Evolutionary conservation across 257 asterid species (phyloP), one percentile per base, ranked within the genome.

Genomic region (Solanum pennellii): DNA sequence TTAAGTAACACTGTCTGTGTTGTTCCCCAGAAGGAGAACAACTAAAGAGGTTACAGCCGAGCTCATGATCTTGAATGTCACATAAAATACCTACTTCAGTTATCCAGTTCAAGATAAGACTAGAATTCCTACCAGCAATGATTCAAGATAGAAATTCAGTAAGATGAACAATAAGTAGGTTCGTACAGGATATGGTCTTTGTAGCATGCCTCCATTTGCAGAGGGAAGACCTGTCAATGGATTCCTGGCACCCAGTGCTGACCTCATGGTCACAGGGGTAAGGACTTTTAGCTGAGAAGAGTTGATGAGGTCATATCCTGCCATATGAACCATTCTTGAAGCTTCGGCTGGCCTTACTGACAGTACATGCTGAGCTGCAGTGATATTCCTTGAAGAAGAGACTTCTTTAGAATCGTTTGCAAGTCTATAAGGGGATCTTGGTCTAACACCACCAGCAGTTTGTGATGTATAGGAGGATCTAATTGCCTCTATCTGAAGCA

Each of bases 401-500:
- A 92, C 21, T 69, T 91, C 91, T 62, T 84, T 65, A 86, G 92
- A 87, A 71, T 86, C 39, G 85, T 83, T 90, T 25, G 35, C 45
- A 86, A 87, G 62, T 69, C 85, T 85, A 42, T 49, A 87, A 5
- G 88, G 89, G 35, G 92, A 89, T 88, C 85, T 88, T 20, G 88
- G 49, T 77, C 91, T 89, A 21, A 66, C 90, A 74, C 87, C 92
- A 59, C 86, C 86, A 45, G 93, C 73, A 65, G 83, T 83, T 88
- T 72, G 87, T 88, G 95, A 89, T 68, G 89, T 69, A 90, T 90
- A 92, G 56, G 93, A 89, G 89, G 89, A 91, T 86, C 84, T 89
- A 66, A 86, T 59, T 29, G 91, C 84, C 83, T 88, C 93, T 86
- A 73, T 37, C 29, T 13, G 87, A 15, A 68, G 87, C 18, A 86